phyloP scores from a whole-genome alignment of 2,329 filamentous ascomycete genomes.

The Colletotrichum zoysiae region DNA sequence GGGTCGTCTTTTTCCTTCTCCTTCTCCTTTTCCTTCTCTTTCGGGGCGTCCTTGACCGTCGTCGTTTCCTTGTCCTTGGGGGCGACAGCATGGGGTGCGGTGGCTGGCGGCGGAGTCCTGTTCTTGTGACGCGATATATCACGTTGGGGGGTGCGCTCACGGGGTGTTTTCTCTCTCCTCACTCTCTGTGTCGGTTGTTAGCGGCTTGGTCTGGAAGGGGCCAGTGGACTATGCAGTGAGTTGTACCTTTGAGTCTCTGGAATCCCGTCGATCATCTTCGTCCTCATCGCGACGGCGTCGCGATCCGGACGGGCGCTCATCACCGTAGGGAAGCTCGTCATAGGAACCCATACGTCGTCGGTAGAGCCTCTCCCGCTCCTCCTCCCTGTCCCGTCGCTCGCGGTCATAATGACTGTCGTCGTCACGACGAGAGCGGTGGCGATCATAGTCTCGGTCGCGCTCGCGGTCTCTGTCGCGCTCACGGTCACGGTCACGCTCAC shows the following conservation, averaged over 20 bases:
- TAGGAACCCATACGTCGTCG: constrained; percentile 84
- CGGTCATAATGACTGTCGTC: constrained; percentile 82
- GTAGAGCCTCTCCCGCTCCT: constrained; percentile 90
- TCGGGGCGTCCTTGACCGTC: constrained; percentile 46
- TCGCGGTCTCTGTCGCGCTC: constrained; percentile 50
- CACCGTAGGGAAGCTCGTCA: constrained; percentile 93
- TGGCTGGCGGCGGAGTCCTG: constrained; percentile 63
- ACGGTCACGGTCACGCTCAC: constrained; percentile 48
- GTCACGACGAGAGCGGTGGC: constrained; percentile 69
- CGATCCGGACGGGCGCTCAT: constrained; percentile 73
- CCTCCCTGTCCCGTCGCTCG: constrained; percentile 88
- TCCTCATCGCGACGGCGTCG: constrained; percentile 84
- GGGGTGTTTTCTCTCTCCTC: constrained; percentile 68
- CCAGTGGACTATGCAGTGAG: neutral
- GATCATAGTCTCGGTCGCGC: constrained; percentile 61
- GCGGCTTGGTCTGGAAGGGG: constrained; percentile 31
- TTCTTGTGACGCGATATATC: constrained; percentile 66
- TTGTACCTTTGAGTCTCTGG: constrained; percentile 76
- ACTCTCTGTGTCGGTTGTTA: constrained; percentile 61
- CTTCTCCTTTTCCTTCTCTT: constrained; percentile 66
- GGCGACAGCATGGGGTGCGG: constrained; percentile 45
- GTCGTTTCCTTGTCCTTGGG: constrained; percentile 44
- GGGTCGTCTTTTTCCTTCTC: constrained; percentile 67
- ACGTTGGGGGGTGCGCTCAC: constrained; percentile 72
- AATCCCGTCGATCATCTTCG: constrained; percentile 76